Evolutionary conservation across 2,329 filamentous ascomycete genomes (phyloP).

Genomic region (Neopestalotiopsis rosae): DNA sequence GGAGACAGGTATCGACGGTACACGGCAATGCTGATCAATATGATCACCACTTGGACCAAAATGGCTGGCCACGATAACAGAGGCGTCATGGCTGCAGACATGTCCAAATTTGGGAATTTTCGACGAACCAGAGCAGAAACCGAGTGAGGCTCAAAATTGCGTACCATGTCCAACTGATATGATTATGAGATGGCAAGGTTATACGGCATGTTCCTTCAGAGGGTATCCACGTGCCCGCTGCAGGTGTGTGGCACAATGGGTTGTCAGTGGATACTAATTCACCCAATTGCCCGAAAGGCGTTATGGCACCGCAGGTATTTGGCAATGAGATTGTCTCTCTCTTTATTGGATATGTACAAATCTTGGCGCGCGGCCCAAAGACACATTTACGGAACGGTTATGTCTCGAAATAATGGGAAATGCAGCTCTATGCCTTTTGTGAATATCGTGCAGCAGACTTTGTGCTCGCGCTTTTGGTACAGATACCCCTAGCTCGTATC

Average conservation of each 20-base stretch:
- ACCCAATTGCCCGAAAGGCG: neutral
- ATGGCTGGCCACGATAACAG: neutral
- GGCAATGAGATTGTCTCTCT: neutral
- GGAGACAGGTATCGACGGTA: slow-evolving; percentile 18
- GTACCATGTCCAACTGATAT: neutral
- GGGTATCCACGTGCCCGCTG: neutral
- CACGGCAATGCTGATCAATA: slow-evolving; percentile 10
- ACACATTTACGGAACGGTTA: neutral
- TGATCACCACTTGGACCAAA: slow-evolving; percentile 44
- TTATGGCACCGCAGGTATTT: neutral
- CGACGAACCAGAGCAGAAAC: no score
- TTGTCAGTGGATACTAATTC: neutral
- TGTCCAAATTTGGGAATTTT: no score
- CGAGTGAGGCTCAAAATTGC: neutral
- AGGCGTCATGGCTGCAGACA: neutral
- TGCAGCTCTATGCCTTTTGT: neutral
- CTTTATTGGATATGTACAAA: neutral
- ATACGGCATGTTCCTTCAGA: neutral
- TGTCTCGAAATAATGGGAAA: neutral
- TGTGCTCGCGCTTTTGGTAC: no score
- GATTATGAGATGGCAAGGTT: neutral
- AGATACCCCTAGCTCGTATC: no score
- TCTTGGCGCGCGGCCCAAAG: neutral
- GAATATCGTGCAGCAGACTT: no score
- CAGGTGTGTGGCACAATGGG: neutral